These are phyloP conservation scores for Trifolium repens DNA, from an alignment of 306 rosid species.

Conservation along the genomic window DNA sequence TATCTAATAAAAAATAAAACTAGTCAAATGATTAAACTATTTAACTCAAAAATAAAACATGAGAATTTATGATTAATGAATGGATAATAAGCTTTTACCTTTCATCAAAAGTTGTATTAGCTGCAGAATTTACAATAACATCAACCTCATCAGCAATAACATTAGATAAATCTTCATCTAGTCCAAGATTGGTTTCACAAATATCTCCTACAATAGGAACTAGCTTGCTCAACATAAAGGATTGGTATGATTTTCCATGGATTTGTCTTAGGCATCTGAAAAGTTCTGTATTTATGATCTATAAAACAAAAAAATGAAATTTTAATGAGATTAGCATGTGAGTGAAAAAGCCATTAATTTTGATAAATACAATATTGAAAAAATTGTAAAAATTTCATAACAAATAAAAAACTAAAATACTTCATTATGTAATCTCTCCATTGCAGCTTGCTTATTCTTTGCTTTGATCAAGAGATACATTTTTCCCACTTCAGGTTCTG, in stretches of 20 bases:
- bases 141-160: conserved; percentile 75
- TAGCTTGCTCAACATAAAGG: conserved; percentile 86
- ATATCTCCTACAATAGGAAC: conserved; percentile 86
- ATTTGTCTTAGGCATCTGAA: conserved; percentile 76
- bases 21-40: conserved; percentile 11
- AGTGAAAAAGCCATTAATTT: conserved; percentile 8
- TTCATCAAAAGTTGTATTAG: conserved; percentile 93
- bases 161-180: conserved; percentile 55
- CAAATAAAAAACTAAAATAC: conserved; percentile 49
- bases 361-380: conserved; percentile 14
- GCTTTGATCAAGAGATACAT: conserved; percentile 90
- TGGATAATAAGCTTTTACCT: conserved; percentile 50
- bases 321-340: conserved; percentile 6
- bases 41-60: conserved; percentile 27
- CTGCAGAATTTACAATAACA: conserved; percentile 90
- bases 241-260: conserved; percentile 80
- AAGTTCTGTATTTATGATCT: conserved; percentile 88
- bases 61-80: not conserved
- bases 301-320: conserved; percentile 1
- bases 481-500: conserved; percentile 85
- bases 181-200: conserved; percentile 78
- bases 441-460: conserved; percentile 79
- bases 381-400: not conserved
- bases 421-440: conserved; percentile 76
- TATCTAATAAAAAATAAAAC: conserved; percentile 50